phyloP scores from a whole-genome alignment of 306 rosid species.

The Prunus persica region Prunus_persica_NCBIv2 NC_034015.1:17506501-17507000 shows the following conservation, averaged over 20 bases:
- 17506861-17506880: background rate
- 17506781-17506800: constrained; percentile 70
- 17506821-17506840: constrained; percentile 61
- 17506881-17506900: background rate
- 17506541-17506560: constrained; percentile 58
- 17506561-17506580: constrained; percentile 67
- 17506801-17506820: constrained; percentile 51
- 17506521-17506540: constrained; percentile 79
- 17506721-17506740: constrained; percentile 65
- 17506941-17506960: background rate
- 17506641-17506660: background rate
- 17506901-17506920: background rate
- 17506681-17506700: background rate
- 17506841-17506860: background rate
- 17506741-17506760: constrained; percentile 49
- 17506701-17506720: constrained; percentile 13
- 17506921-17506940: background rate
- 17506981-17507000: background rate
- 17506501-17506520: constrained; percentile 79
- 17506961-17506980: background rate
- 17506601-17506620: constrained; percentile 66
- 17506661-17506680: background rate
- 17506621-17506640: constrained; percentile 46
- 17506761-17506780: constrained; percentile 58
- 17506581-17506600: constrained; percentile 70